Percentiles rank a stretch among this genome's conserved stretches.
These are phyloP conservation scores for Cladosporium colombiae DNA, from an alignment of 2,329 filamentous ascomycete species.

Conservation along the genomic window DNA sequence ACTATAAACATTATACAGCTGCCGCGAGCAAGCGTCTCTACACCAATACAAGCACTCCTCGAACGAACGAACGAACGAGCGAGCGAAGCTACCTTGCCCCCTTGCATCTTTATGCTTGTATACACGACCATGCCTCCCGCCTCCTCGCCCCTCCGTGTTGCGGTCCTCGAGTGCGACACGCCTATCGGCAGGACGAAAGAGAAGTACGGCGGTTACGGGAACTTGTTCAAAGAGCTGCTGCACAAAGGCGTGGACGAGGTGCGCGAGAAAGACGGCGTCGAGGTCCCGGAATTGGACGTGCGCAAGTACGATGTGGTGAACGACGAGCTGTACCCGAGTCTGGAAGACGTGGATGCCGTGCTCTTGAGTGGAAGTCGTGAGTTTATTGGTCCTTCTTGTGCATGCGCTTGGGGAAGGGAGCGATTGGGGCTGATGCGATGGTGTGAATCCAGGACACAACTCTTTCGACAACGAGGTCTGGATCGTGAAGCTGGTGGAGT, in stretches of 20 bases:
- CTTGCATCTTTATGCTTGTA: neutral
- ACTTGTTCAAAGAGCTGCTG: conserved; percentile 56
- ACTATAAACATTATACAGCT: neutral
- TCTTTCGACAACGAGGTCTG: conserved; percentile 73
- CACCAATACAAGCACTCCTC: neutral
- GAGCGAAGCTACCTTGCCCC: neutral
- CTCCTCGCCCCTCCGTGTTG: conserved; percentile 63
- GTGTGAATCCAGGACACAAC: conserved; percentile 60
- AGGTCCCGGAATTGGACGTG: conserved; percentile 54
- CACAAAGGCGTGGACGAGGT: conserved; percentile 50
- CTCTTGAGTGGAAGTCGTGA: conserved; percentile 67
- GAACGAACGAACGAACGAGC: neutral
- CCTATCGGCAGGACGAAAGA: conserved; percentile 65
- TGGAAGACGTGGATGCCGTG: conserved; percentile 77
- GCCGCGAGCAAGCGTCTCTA: neutral
- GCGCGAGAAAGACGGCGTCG: conserved; percentile 50
- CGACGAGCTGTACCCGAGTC: conserved; percentile 66
- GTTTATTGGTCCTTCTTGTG: no score
- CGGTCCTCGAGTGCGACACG: conserved; percentile 84
- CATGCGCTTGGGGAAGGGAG: no score
- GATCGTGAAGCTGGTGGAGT: conserved; percentile 74
- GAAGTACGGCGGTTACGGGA: conserved; percentile 72
- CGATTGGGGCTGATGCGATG: neutral
- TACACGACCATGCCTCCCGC: neutral
- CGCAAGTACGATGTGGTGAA: conserved; percentile 71